Conservation (phyloP, 2,329 filamentous ascomycete genomes). For the Fusarium nisikadoi region DNA sequence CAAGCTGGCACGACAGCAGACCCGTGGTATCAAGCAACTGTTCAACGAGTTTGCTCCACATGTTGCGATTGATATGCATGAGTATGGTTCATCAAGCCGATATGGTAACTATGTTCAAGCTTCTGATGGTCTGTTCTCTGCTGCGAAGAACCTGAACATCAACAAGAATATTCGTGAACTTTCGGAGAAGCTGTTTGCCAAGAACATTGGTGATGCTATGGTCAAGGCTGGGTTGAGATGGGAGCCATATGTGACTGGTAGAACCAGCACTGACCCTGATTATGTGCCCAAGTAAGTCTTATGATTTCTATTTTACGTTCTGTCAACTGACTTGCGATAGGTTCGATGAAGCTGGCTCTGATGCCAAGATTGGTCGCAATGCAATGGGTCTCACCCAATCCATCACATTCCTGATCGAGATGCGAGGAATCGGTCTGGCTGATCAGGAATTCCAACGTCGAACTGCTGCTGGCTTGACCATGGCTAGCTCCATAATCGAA, state of each 20-base stretch:
- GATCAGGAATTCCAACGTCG: conserved; percentile 48
- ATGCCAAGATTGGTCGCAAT: conserved; percentile 47
- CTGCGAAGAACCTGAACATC: conserved; percentile 50
- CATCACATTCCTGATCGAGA: conserved; percentile 47
- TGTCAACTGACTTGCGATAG: background rate
- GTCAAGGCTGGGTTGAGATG: conserved; percentile 43
- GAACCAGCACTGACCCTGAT: conserved; percentile 20
- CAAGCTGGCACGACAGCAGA: conserved; percentile 48
- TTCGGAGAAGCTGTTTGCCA: conserved; percentile 45
- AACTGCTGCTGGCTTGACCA: conserved; percentile 42
- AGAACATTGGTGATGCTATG: conserved; percentile 45
- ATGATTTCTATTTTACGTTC: rapidly evolving
- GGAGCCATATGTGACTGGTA: conserved; percentile 45
- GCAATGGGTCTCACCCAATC: conserved; percentile 46
- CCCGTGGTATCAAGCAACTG: conserved; percentile 45
- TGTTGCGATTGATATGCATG: conserved; percentile 49
- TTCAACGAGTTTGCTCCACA: conserved; percentile 45
- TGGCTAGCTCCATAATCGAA: conserved; percentile 44
- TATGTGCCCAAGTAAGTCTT: conserved; percentile 19
- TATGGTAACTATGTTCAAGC: conserved; percentile 42
- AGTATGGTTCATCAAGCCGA: conserved; percentile 39
- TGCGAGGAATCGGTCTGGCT: conserved; percentile 46
- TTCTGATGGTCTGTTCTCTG: conserved; percentile 47
- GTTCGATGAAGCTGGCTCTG: conserved; percentile 45
- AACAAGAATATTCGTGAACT: conserved; percentile 44